A percentile compares a stretch with the other conserved stretches of the same genome.
These are phyloP conservation scores for Beauveria bassiana DNA, from an alignment of 2,329 filamentous ascomycete genomes.

Conservation along the genomic window DNA sequence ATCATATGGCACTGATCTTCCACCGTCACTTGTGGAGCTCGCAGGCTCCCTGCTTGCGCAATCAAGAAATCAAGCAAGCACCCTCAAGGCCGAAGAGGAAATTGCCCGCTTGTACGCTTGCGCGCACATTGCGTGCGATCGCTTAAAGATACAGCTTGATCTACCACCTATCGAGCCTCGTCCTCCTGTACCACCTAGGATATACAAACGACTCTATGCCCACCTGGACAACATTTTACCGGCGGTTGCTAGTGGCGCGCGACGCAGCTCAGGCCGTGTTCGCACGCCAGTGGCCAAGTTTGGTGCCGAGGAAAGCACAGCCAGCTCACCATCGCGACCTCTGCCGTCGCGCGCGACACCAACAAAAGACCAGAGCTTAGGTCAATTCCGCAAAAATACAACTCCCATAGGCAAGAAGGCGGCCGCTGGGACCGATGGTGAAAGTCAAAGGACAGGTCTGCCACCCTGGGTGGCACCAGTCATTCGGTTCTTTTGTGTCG, in stretches of 20 bases:
- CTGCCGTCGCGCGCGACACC: constrained; percentile 37
- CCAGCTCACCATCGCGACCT: constrained; percentile 22
- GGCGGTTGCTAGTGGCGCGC: constrained; percentile 26
- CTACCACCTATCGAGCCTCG: constrained; percentile 68
- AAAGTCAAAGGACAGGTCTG: constrained; percentile 28
- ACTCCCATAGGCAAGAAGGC: constrained; percentile 21
- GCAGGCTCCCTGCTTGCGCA: constrained; percentile 70
- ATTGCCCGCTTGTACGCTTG: constrained; percentile 79
- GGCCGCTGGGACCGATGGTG: constrained; percentile 26
- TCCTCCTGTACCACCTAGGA: constrained; percentile 68
- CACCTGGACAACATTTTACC: constrained; percentile 71
- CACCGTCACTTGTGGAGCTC: constrained; percentile 61
- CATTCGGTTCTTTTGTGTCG: constrained; percentile 54
- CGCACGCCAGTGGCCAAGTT: constrained; percentile 29
- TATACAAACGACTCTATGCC: constrained; percentile 77
- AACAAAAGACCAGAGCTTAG: constrained; percentile 36
- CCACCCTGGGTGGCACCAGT: constrained; percentile 63
- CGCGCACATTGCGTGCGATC: constrained; percentile 82
- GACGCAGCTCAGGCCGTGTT: constrained; percentile 20
- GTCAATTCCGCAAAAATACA: constrained; percentile 34
- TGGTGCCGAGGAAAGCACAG: constrained; percentile 16
- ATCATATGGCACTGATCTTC: constrained; percentile 59
- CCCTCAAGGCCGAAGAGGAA: constrained; percentile 78
- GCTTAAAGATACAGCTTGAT: constrained; percentile 67
- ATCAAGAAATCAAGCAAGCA: constrained; percentile 68